Evolutionary conservation across 257 asterid species (phyloP).

Genomic region (Coffea canephora): DNA sequence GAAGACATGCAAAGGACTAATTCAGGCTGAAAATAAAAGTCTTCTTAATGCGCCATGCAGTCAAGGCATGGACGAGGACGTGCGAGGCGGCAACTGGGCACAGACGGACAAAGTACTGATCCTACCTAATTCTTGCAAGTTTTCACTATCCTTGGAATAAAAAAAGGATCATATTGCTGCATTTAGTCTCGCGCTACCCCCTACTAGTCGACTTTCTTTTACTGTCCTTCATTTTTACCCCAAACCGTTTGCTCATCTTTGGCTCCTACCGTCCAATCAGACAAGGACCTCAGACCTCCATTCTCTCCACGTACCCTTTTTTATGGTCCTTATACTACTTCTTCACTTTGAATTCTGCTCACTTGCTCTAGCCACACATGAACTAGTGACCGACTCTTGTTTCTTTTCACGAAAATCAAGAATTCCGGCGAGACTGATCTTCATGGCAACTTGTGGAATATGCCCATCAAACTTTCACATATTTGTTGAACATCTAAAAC

Average conservation of each 20-base stretch:
- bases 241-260: too few species aligned
- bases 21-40: not conserved
- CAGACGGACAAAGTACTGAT: not conserved
- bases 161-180: not conserved
- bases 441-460: too few species aligned
- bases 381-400: too few species aligned
- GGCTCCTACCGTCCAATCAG: not conserved
- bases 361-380: too few species aligned
- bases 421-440: too few species aligned
- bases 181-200: not conserved
- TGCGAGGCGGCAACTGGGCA: not conserved
- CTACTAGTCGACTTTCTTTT: not conserved
- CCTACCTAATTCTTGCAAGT: not conserved
- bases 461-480: too few species aligned
- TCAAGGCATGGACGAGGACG: not conserved
- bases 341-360: not conserved
- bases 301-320: not conserved
- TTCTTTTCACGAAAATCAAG: too few species aligned
- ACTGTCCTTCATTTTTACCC: not conserved
- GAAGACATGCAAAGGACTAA: not conserved
- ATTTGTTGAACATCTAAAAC: too few species aligned
- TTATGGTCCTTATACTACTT: too few species aligned
- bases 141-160: not conserved
- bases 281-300: not conserved
- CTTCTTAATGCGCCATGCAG: not conserved